Percentiles rank a stretch among this genome's conserved stretches.
Conservation (phyloP, 2,329 filamentous ascomycete species). For the Ceratocystis diversiconidia region DNA sequence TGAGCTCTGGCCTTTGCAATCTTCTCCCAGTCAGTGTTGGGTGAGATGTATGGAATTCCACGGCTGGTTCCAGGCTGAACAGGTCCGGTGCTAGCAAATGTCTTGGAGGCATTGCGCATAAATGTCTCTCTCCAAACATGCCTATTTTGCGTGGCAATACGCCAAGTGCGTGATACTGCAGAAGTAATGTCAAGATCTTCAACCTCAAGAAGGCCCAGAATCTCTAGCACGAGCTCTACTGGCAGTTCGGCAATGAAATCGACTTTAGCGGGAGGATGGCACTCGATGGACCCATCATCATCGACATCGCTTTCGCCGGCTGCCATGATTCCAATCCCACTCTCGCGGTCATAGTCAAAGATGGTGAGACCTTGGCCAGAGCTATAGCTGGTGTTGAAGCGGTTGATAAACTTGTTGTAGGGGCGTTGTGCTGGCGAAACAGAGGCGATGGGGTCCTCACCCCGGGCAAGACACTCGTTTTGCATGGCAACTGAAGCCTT, state of each 20-base stretch:
- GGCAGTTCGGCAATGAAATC: slow-evolving; percentile 46
- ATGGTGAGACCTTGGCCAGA: slow-evolving; percentile 19
- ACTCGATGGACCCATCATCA: slow-evolving; percentile 23
- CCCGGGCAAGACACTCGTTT: slow-evolving; percentile 31
- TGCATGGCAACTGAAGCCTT: slow-evolving; percentile 47
- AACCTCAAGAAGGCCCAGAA: slow-evolving; percentile 43
- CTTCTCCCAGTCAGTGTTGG: slow-evolving; percentile 67
- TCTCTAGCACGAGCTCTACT: slow-evolving; percentile 43
- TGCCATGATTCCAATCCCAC: slow-evolving; percentile 48
- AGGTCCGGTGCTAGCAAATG: slow-evolving; percentile 42
- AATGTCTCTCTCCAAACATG: slow-evolving; percentile 53
- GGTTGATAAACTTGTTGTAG: slow-evolving; percentile 2
- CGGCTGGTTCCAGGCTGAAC: slow-evolving; percentile 39
- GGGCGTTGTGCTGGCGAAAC: neutral
- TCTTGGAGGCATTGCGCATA: slow-evolving; percentile 43
- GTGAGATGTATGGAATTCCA: slow-evolving; percentile 41
- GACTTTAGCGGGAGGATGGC: neutral
- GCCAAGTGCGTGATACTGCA: slow-evolving; percentile 39
- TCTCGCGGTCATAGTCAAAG: slow-evolving; percentile 42
- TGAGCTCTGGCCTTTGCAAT: slow-evolving; percentile 67
- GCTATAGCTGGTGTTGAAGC: slow-evolving; percentile 4
- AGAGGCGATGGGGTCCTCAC: slow-evolving; percentile 1
- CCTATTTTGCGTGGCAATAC: slow-evolving; percentile 33
- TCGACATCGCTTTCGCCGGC: slow-evolving; percentile 30
- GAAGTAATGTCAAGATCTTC: slow-evolving; percentile 35